Base-by-base conservation (phyloP, 306 rosid species). In the Dalbergia cultrata region DNA sequence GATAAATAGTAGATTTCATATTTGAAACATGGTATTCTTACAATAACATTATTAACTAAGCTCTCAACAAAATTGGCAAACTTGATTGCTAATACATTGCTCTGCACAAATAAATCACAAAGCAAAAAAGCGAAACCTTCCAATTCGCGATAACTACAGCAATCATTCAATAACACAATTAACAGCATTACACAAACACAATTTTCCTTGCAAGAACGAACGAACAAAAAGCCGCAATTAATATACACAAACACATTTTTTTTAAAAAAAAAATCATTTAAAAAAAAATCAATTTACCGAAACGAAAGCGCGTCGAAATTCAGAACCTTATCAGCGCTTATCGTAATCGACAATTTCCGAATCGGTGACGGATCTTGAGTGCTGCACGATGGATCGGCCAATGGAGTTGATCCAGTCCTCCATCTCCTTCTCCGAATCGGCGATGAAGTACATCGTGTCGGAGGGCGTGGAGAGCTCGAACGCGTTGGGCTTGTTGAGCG, bases 401-500 rank as follows among this genome's bases (percentile, higher is more conserved):
- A 91, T 85, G 59, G 92, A 87, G 75, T 87, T 90, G 87, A 89
- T 90, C 95, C 92, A 89, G 13, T 88, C 92, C 81, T 87, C 92
- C 82, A 85, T 89, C 70, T 88, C 92, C 79, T 86, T 87, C 81
- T 88, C 91, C 6, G 90, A 85, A 50, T 85, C 92, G 62, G 89
- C 89, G 83, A 87, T 75, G 89, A 89, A 89, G 86, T 85, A 87
- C 90, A 89, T 87, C 17, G 90, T 87, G 33, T 89, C 90, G 11
- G 87, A 26, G 68, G 88, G 85, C 39, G 89, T 80, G 19, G 90
- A 85, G 8, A 89, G 85, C 62, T 89, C 90, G 66, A 87, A 89
- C 2, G 92, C 83, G 85, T 61, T 78, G 53, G 84, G 89, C 39
- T 87, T 87, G 79, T 85, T 81, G 12, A 89, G 62, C 37, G 83